Evolutionary conservation across 805 yeast genomes (phyloP), one percentile per base, ranked within the genome.

Genomic region (Isabelozyma pseudorhagii): DNA sequence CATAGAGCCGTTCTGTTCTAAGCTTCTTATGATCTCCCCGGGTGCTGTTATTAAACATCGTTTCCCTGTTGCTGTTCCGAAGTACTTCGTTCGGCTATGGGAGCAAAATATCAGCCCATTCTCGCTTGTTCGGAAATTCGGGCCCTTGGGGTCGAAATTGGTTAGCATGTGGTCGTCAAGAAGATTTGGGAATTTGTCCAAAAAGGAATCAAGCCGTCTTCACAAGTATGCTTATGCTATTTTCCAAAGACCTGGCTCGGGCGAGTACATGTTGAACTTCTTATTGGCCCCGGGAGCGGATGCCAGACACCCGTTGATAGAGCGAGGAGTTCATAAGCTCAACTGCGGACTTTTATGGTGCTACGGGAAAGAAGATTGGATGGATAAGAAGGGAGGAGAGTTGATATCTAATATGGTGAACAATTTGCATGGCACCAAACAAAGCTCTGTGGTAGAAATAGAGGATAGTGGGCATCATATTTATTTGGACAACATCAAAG

Each of bases 101-200:
- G 91, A 89, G 55, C 81, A 77, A 52, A 89, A 92, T 64, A 78
- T 88, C 27, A 86, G 96, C 0, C 99, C 99, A 2, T 94, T 93
- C 63, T 64, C 85, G 0, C 59, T 92, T 5, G 93, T 93, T 9
- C 74, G 98, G 46, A 75, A 79, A 54, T 67, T 94, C 0, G 93
- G 96, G 0, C 87, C 91, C 0, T 68, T 88, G 31, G 98, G 99
- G 0, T 89, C 97, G 0, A 80, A 82, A 60, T 69, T 93, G 18
- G 91, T 89, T 0, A 86, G 96, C 45, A 96, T 90, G 18, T 94
- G 98, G 98, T 82, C 96, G 3, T 77, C 82, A 7, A 74, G 97
- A 47, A 69, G 98, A 46, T 93, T 94, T 63, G 80, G 90, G 18
- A 75, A 78, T 40, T 69, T 89, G 40, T 60, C 72, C 1, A 54